Percentiles rank a stretch among this genome's conserved stretches.
Evolutionary conservation across 768 basidiomycete genomes (phyloP).

Genomic region (Cyathus striatus): DNA sequence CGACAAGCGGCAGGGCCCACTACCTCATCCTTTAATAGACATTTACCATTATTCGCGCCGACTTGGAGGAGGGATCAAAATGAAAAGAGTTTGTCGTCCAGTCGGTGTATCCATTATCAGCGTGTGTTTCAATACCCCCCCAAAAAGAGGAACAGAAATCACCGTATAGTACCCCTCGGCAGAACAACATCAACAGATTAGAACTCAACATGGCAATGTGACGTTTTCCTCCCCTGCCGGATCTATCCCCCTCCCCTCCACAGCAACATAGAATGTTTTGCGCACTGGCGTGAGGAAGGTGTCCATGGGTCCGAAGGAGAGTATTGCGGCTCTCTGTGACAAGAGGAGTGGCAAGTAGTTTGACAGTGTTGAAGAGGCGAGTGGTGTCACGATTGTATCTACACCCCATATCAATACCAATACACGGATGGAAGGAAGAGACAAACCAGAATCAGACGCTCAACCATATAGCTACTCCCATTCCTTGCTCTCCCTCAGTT

Average conservation of each 20-base stretch:
- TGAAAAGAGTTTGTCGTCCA: conserved; percentile 88
- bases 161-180: conserved; percentile 89
- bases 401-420: conserved; percentile 1
- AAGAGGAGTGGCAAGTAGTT: conserved; percentile 75
- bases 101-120: too few relatives aligned
- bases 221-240: too few relatives aligned
- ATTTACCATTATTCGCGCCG: too few relatives aligned
- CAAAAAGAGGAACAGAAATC: conserved; percentile 18
- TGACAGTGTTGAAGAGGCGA: conserved; percentile 74
- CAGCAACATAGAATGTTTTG: conserved; percentile 71
- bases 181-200: conserved; percentile 82
- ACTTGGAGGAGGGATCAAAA: conserved; percentile 86
- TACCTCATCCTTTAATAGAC: too few relatives aligned
- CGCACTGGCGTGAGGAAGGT: conserved; percentile 66
- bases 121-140: too few relatives aligned
- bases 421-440: background rate
- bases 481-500: conserved; percentile 58
- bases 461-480: conserved; percentile 70
- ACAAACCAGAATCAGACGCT: conserved; percentile 73
- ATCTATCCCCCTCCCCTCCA: too few relatives aligned
- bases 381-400: conserved; percentile 73
- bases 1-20: too few relatives aligned
- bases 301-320: conserved; percentile 82
- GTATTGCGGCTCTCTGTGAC: conserved; percentile 64
- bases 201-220: conserved; percentile 1